These are phyloP conservation scores for Dioscorea dumetorum DNA, from an alignment of 106 monocot genomes.

Conservation along the genomic window DNA sequence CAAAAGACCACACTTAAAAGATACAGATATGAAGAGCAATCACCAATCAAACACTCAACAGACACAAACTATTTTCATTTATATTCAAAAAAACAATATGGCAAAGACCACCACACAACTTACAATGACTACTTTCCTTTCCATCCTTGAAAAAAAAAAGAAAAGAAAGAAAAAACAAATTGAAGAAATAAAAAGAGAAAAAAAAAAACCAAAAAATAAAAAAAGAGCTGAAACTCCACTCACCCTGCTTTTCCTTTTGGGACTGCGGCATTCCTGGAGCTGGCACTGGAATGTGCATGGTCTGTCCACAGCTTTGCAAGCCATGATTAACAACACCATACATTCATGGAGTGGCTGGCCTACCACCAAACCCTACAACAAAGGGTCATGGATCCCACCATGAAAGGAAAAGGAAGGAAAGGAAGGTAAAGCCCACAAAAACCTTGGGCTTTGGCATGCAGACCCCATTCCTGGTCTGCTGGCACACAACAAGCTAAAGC, in stretches of 20 bases:
- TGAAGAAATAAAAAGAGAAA: background rate
- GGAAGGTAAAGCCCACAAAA: conserved; percentile 36
- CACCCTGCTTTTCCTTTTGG: conserved; percentile 7
- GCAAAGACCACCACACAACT: conserved; percentile 6
- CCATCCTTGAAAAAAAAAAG: conserved; percentile 7
- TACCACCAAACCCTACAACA: conserved; percentile 14
- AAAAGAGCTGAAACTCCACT: conserved; percentile 13
- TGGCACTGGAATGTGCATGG: conserved; percentile 12
- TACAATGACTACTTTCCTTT: conserved; percentile 3
- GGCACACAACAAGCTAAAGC: conserved; percentile 23
- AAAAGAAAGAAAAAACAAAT: conserved; percentile 11
- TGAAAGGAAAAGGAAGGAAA: conserved; percentile 16
- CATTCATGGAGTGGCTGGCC: conserved; percentile 31
- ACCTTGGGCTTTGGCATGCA: conserved; percentile 38
- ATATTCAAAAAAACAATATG: background rate
- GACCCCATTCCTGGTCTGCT: conserved; percentile 34
- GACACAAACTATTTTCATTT: conserved; percentile 1
- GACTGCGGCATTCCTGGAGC: conserved; percentile 2
- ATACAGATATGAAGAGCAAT: no score
- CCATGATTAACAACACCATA: conserved; percentile 61
- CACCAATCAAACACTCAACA: no score
- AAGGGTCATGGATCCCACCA: conserved; percentile 11
- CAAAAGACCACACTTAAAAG: no score
- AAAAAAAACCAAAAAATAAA: conserved; percentile 8
- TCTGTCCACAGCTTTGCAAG: conserved; percentile 33